Evolutionary conservation across 2,329 filamentous ascomycete species (phyloP).

Genomic region (Penicillium occitanis): DNA sequence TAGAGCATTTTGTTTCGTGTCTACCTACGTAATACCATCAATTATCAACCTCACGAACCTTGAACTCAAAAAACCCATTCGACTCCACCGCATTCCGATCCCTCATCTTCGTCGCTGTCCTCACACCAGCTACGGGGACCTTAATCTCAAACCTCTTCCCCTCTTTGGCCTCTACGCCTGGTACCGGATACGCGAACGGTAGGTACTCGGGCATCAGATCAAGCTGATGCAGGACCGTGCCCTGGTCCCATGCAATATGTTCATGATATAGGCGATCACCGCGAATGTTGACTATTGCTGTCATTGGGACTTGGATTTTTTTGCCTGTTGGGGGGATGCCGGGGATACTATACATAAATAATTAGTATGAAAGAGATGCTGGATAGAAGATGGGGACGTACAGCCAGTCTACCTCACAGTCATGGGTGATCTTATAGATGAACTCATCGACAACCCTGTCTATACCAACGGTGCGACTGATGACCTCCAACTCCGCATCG

Average conservation of each 20-base stretch:
- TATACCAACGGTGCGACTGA: slow-evolving; percentile 69
- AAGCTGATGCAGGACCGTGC: slow-evolving; percentile 60
- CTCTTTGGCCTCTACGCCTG: slow-evolving; percentile 38
- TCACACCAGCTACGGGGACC: slow-evolving; percentile 60
- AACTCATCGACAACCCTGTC: slow-evolving; percentile 74
- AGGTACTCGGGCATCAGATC: slow-evolving; percentile 65
- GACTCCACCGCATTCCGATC: slow-evolving; percentile 51
- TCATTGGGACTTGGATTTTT: slow-evolving; percentile 61
- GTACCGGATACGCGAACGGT: slow-evolving; percentile 58
- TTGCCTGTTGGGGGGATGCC: slow-evolving; percentile 59
- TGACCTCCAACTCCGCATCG: slow-evolving; percentile 66
- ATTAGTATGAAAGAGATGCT: not conserved
- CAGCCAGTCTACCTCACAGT: slow-evolving; percentile 67
- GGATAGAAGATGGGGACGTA: slow-evolving; percentile 38
- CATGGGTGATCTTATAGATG: slow-evolving; percentile 64
- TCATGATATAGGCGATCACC: slow-evolving; percentile 69
- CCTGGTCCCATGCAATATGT: slow-evolving; percentile 71
- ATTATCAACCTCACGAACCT: slow-evolving; percentile 27
- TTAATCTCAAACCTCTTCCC: slow-evolving; percentile 55
- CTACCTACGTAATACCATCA: not conserved
- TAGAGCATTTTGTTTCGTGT: not conserved
- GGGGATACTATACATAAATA: slow-evolving; percentile 38
- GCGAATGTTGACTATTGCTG: slow-evolving; percentile 64
- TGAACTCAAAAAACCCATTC: slow-evolving; percentile 58
- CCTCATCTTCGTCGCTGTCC: slow-evolving; percentile 54